Evolutionary conservation across 2,329 filamentous ascomycete genomes (phyloP), one percentile per base, ranked within the genome.

Genomic region (Blastomyces gilchristii): DNA sequence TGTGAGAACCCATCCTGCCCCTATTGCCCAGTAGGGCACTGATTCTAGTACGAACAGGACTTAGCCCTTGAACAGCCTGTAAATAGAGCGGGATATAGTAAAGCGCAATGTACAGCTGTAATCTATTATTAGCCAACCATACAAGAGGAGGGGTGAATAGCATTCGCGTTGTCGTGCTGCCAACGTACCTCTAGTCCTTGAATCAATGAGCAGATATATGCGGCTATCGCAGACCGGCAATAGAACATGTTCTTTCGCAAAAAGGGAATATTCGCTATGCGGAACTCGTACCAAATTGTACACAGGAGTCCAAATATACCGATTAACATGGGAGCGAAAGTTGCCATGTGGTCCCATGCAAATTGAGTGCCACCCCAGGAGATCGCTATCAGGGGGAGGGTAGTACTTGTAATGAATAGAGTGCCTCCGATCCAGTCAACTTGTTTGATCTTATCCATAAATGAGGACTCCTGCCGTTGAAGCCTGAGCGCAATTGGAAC

Each of bases 341-440:
- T 86, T 1, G 79, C 78, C 79, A 82, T 87, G 4, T 80, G 83
- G 50, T 74, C 70, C 87, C 87, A 90, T 0, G 79, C 69, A 69
- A 87, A 89, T 73, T 85, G 82, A 7, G 87, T 79, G 37, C 85
- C 86, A 25, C 85, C 87, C 79, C 84, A 86, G 1, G 84, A 85
- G 3, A 88, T 69, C 0, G 83, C 82, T 49, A 87, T 83, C 41
- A 87, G 71, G 68, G 88, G 82, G 22, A 79, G 80, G 0, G 83
- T 84, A 8, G 79, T 78, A 11, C 81, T 81, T 9, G 76, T 80
- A n/a, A 87, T 77, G 69, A 89, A 88, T 2, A 90, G 68, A 1
- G 81, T 66, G 5, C 81, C 80, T 0, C 87, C 87, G 41, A 83
- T 62, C 80, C 83, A 89, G 69, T 90, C 87, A 25, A 89, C 79